These are phyloP conservation scores for Pholiota adiposa DNA, from an alignment of 1,284 basidiomycete species.

Conservation along the genomic window DNA sequence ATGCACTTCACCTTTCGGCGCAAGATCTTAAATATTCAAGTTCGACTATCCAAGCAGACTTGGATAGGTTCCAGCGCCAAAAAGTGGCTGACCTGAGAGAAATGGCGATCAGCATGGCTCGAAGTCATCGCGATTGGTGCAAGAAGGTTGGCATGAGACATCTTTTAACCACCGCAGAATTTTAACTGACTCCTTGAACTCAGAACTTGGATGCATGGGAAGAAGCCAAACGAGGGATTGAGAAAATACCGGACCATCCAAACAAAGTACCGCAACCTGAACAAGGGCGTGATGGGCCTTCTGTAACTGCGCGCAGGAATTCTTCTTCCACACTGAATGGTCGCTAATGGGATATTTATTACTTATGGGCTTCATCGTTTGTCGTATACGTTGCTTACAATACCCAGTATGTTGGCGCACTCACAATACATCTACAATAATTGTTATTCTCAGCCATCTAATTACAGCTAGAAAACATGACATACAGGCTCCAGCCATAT, in stretches of 20 bases:
- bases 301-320: constrained; percentile 53
- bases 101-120: constrained; percentile 90
- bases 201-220: constrained; percentile 98
- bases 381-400: neutral
- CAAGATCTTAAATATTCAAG: constrained; percentile 96
- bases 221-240: constrained; percentile 90
- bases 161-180: neutral
- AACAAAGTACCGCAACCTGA: constrained; percentile 60
- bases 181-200: neutral
- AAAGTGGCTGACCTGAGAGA: constrained; percentile 96
- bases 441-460: constrained; percentile 1
- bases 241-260: constrained; percentile 87
- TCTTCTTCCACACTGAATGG: constrained; percentile 62
- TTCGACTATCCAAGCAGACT: constrained; percentile 94
- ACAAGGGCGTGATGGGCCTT: constrained; percentile 32
- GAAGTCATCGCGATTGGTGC: constrained; percentile 94
- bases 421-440: constrained; percentile 7
- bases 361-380: neutral
- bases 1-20: constrained; percentile 86
- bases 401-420: constrained; percentile 1
- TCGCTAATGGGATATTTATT: constrained; percentile 31
- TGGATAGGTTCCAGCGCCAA: constrained; percentile 98
- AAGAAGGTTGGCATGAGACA: constrained; percentile 67
- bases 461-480: neutral
- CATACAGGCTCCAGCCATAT: neutral